phyloP scores from a whole-genome alignment of 148 eudicot genomes.

The Rheum nobile region DNA sequence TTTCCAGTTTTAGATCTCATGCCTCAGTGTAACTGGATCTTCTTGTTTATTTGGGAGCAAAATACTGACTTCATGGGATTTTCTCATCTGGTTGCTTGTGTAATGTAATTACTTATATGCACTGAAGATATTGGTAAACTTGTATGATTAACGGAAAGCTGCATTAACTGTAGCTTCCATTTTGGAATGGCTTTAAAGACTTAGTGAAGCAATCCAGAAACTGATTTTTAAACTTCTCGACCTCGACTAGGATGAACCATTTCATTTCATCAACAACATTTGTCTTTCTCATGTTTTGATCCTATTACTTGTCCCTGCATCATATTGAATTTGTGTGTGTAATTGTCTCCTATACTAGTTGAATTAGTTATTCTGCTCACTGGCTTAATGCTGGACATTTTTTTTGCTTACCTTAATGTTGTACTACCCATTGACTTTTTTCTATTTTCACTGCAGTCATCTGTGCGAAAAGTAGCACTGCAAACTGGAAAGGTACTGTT shows the following conservation, averaged over 20 bases:
- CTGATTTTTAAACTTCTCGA: neutral
- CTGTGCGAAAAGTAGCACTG: slow-evolving; percentile 75
- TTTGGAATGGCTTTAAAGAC: neutral
- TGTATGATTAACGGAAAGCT: no score
- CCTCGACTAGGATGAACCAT: neutral
- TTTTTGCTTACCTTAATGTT: neutral
- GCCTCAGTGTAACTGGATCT: no score
- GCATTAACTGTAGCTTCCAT: no score
- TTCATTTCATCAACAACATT: neutral
- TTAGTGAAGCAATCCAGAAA: neutral
- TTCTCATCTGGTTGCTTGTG: no score
- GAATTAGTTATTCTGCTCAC: no score
- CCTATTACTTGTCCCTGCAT: neutral
- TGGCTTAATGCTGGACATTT: neutral
- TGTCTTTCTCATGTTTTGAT: neutral
- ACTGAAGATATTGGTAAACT: no score
- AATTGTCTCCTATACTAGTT: no score
- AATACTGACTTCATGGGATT: no score
- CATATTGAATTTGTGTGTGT: neutral
- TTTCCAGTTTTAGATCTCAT: no score
- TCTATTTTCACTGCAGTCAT: slow-evolving; percentile 54
- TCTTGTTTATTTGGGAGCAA: no score
- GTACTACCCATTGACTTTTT: slow-evolving; percentile 6
- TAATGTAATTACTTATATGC: no score
- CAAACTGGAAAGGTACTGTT: slow-evolving; percentile 69